phyloP scores from a whole-genome alignment of 2,329 filamentous ascomycete species.

The Paecilomyces variotii region DNA sequence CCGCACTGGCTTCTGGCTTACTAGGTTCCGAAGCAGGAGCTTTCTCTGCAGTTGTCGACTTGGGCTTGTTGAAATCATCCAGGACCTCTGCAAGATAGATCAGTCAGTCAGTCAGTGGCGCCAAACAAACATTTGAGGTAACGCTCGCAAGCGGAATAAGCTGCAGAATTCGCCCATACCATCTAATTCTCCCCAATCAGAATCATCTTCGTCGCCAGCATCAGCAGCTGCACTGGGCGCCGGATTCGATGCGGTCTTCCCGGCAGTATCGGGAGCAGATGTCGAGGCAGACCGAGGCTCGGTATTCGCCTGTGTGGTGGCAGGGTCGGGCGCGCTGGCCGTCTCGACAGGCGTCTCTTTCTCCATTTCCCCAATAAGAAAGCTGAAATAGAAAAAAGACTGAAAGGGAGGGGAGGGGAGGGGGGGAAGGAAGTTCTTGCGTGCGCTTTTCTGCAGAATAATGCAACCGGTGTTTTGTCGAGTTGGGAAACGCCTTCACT shows the following conservation, averaged over 20 bases:
- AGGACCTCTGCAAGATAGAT: constrained; percentile 57
- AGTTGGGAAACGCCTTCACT: neutral
- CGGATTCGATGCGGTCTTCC: neutral
- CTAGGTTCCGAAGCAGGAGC: constrained; percentile 12
- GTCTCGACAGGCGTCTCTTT: neutral
- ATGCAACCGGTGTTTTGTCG: neutral
- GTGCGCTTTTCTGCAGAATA: neutral
- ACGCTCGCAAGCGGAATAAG: neutral
- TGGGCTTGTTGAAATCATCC: constrained; percentile 70
- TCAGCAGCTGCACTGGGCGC: constrained; percentile 2
- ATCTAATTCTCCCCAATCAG: constrained; percentile 92
- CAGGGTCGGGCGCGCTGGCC: neutral
- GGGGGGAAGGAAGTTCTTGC: neutral
- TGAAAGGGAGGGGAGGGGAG: neutral
- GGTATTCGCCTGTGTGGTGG: neutral
- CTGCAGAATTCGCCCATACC: constrained; percentile 42
- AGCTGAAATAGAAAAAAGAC: neutral
- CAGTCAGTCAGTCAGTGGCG: neutral
- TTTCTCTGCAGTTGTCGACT: constrained; percentile 27
- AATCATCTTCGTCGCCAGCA: constrained; percentile 44
- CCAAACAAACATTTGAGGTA: neutral
- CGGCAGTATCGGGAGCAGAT: neutral
- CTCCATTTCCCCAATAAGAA: neutral
- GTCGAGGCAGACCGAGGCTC: neutral
- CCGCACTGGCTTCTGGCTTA: constrained; percentile 9